Base-by-base conservation (phyloP, 148 eudicot genomes). In the Rhododendron kiyosumense region DNA sequence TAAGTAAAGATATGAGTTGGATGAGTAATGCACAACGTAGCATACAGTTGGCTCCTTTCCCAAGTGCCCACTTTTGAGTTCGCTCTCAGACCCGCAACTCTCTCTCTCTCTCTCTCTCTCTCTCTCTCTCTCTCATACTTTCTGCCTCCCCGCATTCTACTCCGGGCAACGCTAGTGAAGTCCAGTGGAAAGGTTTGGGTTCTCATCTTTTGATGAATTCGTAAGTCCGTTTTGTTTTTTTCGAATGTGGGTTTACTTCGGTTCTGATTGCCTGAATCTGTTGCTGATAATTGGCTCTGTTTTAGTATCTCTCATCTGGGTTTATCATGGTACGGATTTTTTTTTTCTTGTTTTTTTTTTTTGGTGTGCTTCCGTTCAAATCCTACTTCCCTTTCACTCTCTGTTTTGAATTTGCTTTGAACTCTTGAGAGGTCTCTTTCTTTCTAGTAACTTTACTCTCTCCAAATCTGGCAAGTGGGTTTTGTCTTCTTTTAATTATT, bases 391-490 rank as follows among this genome's bases (percentile, higher is more conserved):
- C 84, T 36, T 41, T 83, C 38, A 12, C 32, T 45, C 34, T 17
- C 78, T 83, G 85, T 20, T 83, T 67, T 57, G 43, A 81, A 5
- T 83, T 83, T 46, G 36, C n/a, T 26, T 18, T 30, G 48, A 73
- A 73, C 46, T 28, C 43, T 84, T 20, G 9, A 51, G 67, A n/a
- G 80, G n/a, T 74, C 24, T n/a, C 9, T 83, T 67, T 71, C 28
- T 36, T 41, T 67, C 22, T 13, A 36, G 54, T 15, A 24, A 45
- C 17, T 6, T 45, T 83, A 24, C 30, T 83, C 15, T 83, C 15
- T 46, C 28, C 17, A 32, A 65, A 67, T 46, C 57, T 30, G 28
- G 18, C 28, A 43, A 45, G 52, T 78, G 14, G 52, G 26, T 43
- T 24, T 45, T 14, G 81, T 38, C 2, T 78, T 78, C 51, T 77